Evolutionary conservation across 2,329 filamentous ascomycete genomes (phyloP), one percentile per base, ranked within the genome.

Genomic region (Beauveria varroae): DNA sequence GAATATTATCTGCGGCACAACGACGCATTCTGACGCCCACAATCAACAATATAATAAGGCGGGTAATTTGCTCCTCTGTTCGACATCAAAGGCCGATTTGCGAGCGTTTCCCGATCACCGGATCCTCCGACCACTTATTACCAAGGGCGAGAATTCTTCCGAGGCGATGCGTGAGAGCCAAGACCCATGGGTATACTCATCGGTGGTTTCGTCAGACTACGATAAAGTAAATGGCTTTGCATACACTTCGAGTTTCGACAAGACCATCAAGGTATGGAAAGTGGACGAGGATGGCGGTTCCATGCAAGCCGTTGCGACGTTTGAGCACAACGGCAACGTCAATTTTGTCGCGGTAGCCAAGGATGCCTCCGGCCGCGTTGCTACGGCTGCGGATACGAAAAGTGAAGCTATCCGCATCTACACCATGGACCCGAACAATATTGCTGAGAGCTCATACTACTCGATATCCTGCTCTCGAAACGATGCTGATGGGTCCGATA

Each of bases 11-110:
- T 86, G 83, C 64, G 85, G 85, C 40, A 84, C 85, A 0, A 85
- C 83, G 0, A 81, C 81, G 0, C 85, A 87, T 70, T 86, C 83
- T 0, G 85, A 87, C 65, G 72, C 76, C 0, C 81, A 85, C 47
- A 87, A 87, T 62, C 84, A 86, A 67, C 84, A 87, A 64, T 87
- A 88, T 67, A 88, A 88, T 65, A 86, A 83, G 65, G 79, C 82
- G 0, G 85, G 85, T 1, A 88, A 88, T 65, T 70, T 88, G 10
- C 72, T 84, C 1, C 70, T 87, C 1, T 85, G 82, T 7, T 85
- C 82, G 0, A 73, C 76, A 1, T 65, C 63, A 0, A 66, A 68
- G 1, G 76, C 79, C 0, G 78, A 74, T 0, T 68, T 87, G 2
- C 76, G 70, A 6, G 80, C 83, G 0, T 81, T 81, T 66, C 72